phyloP scores from a whole-genome alignment of 768 basidiomycete species.

The Clitopilus hobsonii region DNA sequence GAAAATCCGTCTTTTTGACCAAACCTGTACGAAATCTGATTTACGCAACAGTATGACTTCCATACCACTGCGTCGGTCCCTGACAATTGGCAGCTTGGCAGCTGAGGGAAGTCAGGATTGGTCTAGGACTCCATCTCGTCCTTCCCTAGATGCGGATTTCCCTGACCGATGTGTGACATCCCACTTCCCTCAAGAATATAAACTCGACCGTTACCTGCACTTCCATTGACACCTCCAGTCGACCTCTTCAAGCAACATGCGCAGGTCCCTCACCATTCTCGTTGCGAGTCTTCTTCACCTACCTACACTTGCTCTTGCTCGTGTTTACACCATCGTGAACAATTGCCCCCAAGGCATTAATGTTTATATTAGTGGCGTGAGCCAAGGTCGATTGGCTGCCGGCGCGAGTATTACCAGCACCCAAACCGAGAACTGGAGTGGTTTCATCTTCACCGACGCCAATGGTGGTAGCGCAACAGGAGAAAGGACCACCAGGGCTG shows the following conservation, averaged over 20 bases:
- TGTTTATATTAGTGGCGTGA: constrained; percentile 17
- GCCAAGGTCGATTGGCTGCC: constrained; percentile 10
- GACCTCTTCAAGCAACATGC: not conserved
- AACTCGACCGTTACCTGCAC: not conserved
- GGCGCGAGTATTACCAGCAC: constrained; percentile 8
- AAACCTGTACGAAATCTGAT: too few species aligned
- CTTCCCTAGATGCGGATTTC: not conserved
- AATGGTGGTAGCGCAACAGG: constrained; percentile 19
- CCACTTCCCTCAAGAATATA: not conserved
- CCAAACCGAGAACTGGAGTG: constrained; percentile 15
- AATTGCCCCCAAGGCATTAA: constrained; percentile 16
- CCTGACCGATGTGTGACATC: not conserved
- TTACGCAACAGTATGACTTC: too few species aligned
- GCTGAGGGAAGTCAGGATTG: not conserved
- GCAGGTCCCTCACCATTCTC: not conserved
- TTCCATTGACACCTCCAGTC: not conserved
- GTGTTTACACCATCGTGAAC: constrained; percentile 15
- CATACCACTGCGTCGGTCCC: not conserved
- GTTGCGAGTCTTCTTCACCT: not conserved
- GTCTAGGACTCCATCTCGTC: not conserved
- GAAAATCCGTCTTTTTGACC: too few species aligned
- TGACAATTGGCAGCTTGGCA: not conserved
- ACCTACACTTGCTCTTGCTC: constrained; percentile 7
- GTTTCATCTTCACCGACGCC: constrained; percentile 18
- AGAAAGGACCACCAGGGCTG: constrained; percentile 16